A percentile compares a stretch with the other conserved stretches of the same genome.
These are phyloP conservation scores for Candida cerambycidarum DNA, from an alignment of 805 yeast genomes.

Conservation along the genomic window DNA sequence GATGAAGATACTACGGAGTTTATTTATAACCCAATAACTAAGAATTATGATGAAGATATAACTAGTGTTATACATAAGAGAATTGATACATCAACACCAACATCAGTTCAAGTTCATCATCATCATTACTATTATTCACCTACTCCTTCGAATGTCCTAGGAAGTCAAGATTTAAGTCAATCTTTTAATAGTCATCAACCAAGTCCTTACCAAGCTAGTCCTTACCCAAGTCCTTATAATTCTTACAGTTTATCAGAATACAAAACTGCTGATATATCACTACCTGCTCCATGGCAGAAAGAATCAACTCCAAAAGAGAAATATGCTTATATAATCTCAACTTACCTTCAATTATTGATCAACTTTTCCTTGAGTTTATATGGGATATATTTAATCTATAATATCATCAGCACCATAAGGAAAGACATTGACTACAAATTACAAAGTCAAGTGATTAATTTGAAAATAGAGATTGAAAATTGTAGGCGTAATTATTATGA, in stretches of 20 bases:
- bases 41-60: constrained; percentile 17
- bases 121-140: constrained; percentile 42
- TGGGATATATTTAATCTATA: constrained; percentile 43
- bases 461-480: constrained; percentile 50
- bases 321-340: constrained; percentile 55
- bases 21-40: constrained; percentile 18
- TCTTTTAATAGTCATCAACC: neutral
- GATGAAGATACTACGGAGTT: constrained; percentile 14
- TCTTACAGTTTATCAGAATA: constrained; percentile 4
- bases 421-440: constrained; percentile 55
- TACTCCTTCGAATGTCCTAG: neutral
- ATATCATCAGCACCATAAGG: constrained; percentile 48
- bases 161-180: constrained; percentile 2
- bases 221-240: constrained; percentile 5
- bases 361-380: constrained; percentile 50
- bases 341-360: constrained; percentile 58
- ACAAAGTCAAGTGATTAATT: constrained; percentile 44
- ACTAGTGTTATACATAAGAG: constrained; percentile 1
- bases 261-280: constrained; percentile 9
- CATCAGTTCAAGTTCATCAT: constrained; percentile 37
- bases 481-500: constrained; percentile 53
- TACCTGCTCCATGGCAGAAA: constrained; percentile 64
- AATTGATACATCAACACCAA: constrained; percentile 3
- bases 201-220: constrained; percentile 1
- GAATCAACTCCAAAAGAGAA: constrained; percentile 51